phyloP scores from a whole-genome alignment of 208 protist genomes.

The Leishmania turanica region DNA sequence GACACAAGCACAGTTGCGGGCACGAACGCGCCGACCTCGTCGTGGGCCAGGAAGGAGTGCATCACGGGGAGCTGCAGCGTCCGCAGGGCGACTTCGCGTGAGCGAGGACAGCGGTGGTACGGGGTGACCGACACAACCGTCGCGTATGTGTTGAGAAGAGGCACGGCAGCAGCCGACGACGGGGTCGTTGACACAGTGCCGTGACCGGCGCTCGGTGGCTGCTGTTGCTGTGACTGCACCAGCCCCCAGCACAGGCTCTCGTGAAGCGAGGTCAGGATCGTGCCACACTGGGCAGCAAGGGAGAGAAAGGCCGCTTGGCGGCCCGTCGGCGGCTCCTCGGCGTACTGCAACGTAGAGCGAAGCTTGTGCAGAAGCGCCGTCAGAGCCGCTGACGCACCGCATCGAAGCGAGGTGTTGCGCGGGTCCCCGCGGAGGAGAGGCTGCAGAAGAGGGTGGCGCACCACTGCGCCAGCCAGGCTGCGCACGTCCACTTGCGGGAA shows the following conservation, averaged over 20 bases:
- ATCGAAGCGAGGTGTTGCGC: conserved; percentile 26
- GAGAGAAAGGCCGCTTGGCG: conserved; percentile 73
- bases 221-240: neutral
- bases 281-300: conserved; percentile 64
- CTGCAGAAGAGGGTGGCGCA: conserved; percentile 67
- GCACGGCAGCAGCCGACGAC: conserved; percentile 12
- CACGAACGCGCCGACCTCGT: conserved; percentile 23
- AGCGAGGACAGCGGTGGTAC: conserved; percentile 72
- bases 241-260: conserved; percentile 61
- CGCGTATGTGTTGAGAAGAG: conserved; percentile 41
- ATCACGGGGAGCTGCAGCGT: conserved; percentile 56
- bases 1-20: conserved; percentile 30
- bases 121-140: conserved; percentile 61
- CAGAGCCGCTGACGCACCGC: conserved; percentile 42
- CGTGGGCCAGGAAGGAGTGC: conserved; percentile 33
- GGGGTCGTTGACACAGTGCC: neutral
- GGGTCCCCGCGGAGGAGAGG: conserved; percentile 55
- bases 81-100: conserved; percentile 34
- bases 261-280: conserved; percentile 54
- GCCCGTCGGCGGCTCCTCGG: conserved; percentile 65
- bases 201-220: neutral
- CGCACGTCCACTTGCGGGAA: conserved; percentile 74
- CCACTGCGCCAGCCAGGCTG: conserved; percentile 14
- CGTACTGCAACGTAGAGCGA: conserved; percentile 67
- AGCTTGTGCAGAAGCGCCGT: conserved; percentile 55